Evolutionary conservation across 176 grass and related monocot genomes (phyloP).

Genomic region (Oryza meyeriana): DNA sequence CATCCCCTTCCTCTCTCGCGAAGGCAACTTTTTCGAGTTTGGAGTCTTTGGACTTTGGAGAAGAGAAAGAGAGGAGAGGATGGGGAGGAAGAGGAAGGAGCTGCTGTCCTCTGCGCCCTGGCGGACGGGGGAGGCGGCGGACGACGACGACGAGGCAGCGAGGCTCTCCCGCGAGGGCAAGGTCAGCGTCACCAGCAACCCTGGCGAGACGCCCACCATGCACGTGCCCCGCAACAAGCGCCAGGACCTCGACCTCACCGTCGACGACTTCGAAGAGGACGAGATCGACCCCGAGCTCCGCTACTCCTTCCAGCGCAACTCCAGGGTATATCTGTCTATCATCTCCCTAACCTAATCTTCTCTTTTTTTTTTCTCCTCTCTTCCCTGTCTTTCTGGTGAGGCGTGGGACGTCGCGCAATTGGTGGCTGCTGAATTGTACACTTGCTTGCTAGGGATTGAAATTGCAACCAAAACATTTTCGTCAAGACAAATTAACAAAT

Average conservation of each 20-base stretch:
- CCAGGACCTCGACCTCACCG: slow-evolving; percentile 30
- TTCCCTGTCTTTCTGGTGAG: background rate
- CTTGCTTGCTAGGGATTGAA: background rate
- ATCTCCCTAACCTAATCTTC: background rate
- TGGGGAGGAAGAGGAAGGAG: slow-evolving; percentile 73
- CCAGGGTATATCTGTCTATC: slow-evolving; percentile 8
- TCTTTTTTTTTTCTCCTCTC: background rate
- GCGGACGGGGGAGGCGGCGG: slow-evolving; percentile 66
- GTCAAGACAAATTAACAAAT: background rate
- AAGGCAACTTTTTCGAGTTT: too few relatives aligned
- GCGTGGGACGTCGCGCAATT: background rate
- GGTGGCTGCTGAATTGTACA: background rate
- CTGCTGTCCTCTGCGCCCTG: slow-evolving; percentile 76
- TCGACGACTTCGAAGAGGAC: slow-evolving; percentile 59
- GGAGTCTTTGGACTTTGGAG: too few relatives aligned
- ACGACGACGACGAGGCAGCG: slow-evolving; percentile 37
- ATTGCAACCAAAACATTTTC: background rate
- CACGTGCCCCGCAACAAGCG: slow-evolving; percentile 50
- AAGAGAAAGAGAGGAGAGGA: background rate
- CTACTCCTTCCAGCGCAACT: slow-evolving; percentile 62
- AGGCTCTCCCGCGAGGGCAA: slow-evolving; percentile 65
- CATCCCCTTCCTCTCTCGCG: background rate
- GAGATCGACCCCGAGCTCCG: slow-evolving; percentile 79
- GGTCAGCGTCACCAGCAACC: slow-evolving; percentile 66
- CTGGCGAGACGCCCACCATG: slow-evolving; percentile 75